Base-by-base conservation (phyloP, 2,329 filamentous ascomycete genomes). In the Parastagonospora avenae region DNA sequence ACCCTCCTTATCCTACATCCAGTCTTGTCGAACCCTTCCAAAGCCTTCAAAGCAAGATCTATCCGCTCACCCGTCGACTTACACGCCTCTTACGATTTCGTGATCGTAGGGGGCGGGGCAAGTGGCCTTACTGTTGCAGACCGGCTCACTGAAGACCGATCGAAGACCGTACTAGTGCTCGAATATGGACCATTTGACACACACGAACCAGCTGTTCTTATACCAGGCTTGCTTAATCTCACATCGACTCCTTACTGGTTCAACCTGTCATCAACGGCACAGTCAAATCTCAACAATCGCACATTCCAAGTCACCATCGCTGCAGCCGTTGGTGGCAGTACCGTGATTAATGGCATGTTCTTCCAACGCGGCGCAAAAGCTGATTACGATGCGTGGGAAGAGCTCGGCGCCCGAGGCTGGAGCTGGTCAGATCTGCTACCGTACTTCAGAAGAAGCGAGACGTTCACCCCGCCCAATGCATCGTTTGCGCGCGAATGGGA, bases 401-500 rank as follows among this genome's bases (percentile, higher is more conserved):
- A 74, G 19, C 64, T 86, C 11, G 83, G 83, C 1, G 86, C 85
- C 57, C 42, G 66, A 2, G 83, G 81, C 1, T 86, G 84, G 84
- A 75, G 77, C 1, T 86, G 80, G 80, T 71, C 81, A 37, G 72
- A 72, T 19, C 50, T 80, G 28, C 42, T 71, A n/a, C 71, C 67
- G 9, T 74, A 72, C 56, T 73, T 74, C 55, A 74, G 42, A n/a
- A 59, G 57, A 42, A 45, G 33, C 27, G 31, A 38, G 5, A 32
- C 11, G 2, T 45, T 45, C n/a, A 32, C n/a, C 14, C 33, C 35
- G 11, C 62, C 62, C 8, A 49, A 62, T 36, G 37, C 52, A 2
- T 14, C 29, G 2, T 64, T 55, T 37, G 60, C 63, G 9, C 42
- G 35, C 2, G 32, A 47, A 14, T 48, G 51, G 15, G 62, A 64